A percentile compares a stretch with the other conserved stretches of the same genome.
phyloP scores from a whole-genome alignment of 2,329 filamentous ascomycete species.

The Tolypocladium guangdongense region DNA sequence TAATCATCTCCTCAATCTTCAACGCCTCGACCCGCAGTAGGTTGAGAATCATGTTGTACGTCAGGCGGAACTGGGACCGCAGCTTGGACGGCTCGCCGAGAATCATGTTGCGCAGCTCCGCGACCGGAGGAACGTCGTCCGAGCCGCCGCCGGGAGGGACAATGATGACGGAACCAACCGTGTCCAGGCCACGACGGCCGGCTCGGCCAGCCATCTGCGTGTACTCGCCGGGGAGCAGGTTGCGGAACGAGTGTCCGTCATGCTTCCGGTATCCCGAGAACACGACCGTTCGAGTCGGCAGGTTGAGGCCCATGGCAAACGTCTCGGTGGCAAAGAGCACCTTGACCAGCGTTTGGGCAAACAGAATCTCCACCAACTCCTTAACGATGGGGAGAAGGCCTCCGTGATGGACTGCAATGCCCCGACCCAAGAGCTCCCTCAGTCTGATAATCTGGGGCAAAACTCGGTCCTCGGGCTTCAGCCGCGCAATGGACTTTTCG shows the following conservation, averaged over 20 bases:
- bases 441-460: slow-evolving; percentile 89
- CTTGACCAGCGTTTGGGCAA: slow-evolving; percentile 90
- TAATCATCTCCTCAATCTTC: slow-evolving; percentile 99
- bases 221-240: slow-evolving; percentile 88
- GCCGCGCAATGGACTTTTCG: slow-evolving; percentile 81
- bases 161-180: slow-evolving; percentile 89
- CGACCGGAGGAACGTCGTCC: slow-evolving; percentile 80
- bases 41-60: slow-evolving; percentile 99
- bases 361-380: slow-evolving; percentile 92
- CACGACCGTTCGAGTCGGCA: slow-evolving; percentile 91
- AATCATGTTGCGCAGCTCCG: slow-evolving; percentile 83
- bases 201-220: slow-evolving; percentile 98
- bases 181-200: slow-evolving; percentile 83
- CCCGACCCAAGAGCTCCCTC: slow-evolving; percentile 72
- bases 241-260: slow-evolving; percentile 83
- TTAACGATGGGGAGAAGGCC: slow-evolving; percentile 93
- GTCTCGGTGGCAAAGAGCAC: slow-evolving; percentile 96
- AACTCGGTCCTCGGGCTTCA: slow-evolving; percentile 80
- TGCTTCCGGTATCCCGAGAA: slow-evolving; percentile 97
- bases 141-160: slow-evolving; percentile 64
- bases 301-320: slow-evolving; percentile 94
- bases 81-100: slow-evolving; percentile 91
- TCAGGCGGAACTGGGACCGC: slow-evolving; percentile 88
- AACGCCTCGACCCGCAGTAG: slow-evolving; percentile 87
- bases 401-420: slow-evolving; percentile 93